Evolutionary conservation across 192 early-diverging fungal species (phyloP).

Genomic region (Obelidium mucronatum): DNA sequence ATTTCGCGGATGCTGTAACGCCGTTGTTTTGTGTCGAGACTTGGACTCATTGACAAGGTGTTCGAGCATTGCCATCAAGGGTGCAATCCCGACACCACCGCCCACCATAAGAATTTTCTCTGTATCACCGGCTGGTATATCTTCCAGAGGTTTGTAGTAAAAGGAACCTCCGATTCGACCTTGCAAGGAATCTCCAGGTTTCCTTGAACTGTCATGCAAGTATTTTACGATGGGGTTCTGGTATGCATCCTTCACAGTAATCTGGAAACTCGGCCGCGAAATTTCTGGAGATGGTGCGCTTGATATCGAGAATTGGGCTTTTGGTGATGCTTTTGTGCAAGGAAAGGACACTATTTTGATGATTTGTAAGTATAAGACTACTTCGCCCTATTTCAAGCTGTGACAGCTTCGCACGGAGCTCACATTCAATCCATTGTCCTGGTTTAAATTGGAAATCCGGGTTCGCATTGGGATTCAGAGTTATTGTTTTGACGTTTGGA

Average conservation of each 20-base stretch:
- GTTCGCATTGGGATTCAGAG: not conserved
- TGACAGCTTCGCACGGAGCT: not conserved
- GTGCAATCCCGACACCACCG: slow-evolving; percentile 29
- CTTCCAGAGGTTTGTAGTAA: not conserved
- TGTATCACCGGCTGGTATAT: not conserved
- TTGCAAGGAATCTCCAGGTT: slow-evolving; percentile 2
- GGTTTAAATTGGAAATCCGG: slow-evolving; percentile 3
- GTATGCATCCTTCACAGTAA: slow-evolving; percentile 31
- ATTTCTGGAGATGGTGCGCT: not conserved
- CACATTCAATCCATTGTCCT: slow-evolving; percentile 26
- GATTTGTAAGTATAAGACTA: no score
- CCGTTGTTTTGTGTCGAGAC: not conserved
- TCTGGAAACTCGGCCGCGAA: not conserved
- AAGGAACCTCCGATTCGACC: slow-evolving; percentile 28
- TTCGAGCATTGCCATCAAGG: slow-evolving; percentile 27
- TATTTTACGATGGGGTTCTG: slow-evolving; percentile 27
- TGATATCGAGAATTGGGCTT: slow-evolving; percentile 26
- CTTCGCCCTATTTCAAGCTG: not conserved
- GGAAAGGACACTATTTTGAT: no score
- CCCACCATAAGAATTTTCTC: slow-evolving; percentile 19
- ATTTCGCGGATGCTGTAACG: no score
- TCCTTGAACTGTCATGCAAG: not conserved
- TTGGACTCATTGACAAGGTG: not conserved
- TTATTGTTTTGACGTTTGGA: slow-evolving; percentile 2
- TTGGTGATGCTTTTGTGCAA: not conserved